A percentile compares a stretch with the other conserved stretches of the same genome.
Evolutionary conservation across 2,329 filamentous ascomycete species (phyloP).

Genomic region (Ascochyta pisi): DNA sequence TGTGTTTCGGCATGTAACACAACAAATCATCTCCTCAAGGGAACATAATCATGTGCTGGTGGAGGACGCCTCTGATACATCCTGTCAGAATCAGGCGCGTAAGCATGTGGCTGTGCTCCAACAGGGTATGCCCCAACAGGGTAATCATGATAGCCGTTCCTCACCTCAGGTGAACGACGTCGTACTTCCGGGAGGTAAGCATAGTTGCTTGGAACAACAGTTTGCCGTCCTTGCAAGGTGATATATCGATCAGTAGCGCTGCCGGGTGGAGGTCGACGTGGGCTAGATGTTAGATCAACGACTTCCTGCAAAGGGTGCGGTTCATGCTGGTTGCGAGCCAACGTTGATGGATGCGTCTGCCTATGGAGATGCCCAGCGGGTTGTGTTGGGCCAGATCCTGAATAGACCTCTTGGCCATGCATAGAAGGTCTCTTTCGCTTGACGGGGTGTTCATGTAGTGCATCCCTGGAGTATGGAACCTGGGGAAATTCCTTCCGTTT

Average conservation of each 20-base stretch:
- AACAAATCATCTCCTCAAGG: slow-evolving; percentile 21
- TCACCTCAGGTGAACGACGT: slow-evolving; percentile 25
- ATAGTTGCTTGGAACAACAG: slow-evolving; percentile 15
- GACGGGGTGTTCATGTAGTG: neutral
- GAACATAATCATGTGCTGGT: slow-evolving; percentile 22
- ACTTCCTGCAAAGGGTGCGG: slow-evolving; percentile 21
- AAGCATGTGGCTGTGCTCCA: slow-evolving; percentile 5
- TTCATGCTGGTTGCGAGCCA: slow-evolving; percentile 16
- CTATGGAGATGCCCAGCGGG: neutral
- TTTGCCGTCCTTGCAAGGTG: slow-evolving; percentile 12
- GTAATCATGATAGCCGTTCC: slow-evolving; percentile 27
- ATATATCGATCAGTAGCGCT: slow-evolving; percentile 14
- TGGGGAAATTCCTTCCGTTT: slow-evolving; percentile 30
- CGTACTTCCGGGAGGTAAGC: slow-evolving; percentile 22
- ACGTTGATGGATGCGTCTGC: slow-evolving; percentile 17
- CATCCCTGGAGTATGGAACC: slow-evolving; percentile 14
- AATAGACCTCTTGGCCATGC: neutral
- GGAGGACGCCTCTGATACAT: slow-evolving; percentile 12
- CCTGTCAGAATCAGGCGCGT: slow-evolving; percentile 8
- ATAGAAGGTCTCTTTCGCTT: neutral
- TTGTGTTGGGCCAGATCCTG: neutral
- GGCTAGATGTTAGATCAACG: slow-evolving; percentile 39
- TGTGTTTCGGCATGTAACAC: neutral
- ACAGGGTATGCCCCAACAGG: neutral
- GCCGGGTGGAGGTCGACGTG: slow-evolving; percentile 16